Evolutionary conservation across 2,329 filamentous ascomycete genomes (phyloP), one percentile per base, ranked within the genome.

Genomic region (Elsinoe perseae): DNA sequence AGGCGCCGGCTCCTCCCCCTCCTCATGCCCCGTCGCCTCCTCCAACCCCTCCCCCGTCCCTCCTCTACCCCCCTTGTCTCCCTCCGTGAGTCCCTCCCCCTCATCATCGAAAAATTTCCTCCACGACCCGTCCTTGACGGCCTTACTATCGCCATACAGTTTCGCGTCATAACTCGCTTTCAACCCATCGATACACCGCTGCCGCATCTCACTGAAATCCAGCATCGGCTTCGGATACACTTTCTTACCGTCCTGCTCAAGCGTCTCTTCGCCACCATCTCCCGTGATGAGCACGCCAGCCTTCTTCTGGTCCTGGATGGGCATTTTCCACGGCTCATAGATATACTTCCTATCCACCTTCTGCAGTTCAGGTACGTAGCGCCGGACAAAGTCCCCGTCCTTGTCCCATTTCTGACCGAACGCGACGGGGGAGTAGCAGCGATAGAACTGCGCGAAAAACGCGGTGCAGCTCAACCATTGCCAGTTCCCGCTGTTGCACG

Each of bases 371-470:
- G 87, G 86, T 0, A 86, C 80, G 69, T 81, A 90, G 36, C 72
- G 75, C 21, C 81, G 73, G 46, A 90, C 78, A 58, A 88, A 81
- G 2, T 69, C 63, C 0, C 87, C 86, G 1, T 85, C 74, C 57
- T 80, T 81, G 66, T 91, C 87, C 83, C 85, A 89, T 66, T 88
- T 89, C 69, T 84, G 81, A 1, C 83, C 82, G 64, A 91, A 91
- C 0, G 83, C 79, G 14, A 90, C 69, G 0, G 87, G 87, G 50
- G 76, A 80, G 65, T 89, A 89, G 63, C 82, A 83, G 1, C 86
- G 78, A 64, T 80, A 87, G 70, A 84, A 89, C 65, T 87, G 84
- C 0, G 79, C 71, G 70, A 82, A 90, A 68, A 91, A 91, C 0
- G 87, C 87, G 0, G 84, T 83, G 66, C 87, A 90, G 57, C 77